Base-by-base conservation (phyloP, 1,284 basidiomycete genomes). In the Ustilago curta region DNA sequence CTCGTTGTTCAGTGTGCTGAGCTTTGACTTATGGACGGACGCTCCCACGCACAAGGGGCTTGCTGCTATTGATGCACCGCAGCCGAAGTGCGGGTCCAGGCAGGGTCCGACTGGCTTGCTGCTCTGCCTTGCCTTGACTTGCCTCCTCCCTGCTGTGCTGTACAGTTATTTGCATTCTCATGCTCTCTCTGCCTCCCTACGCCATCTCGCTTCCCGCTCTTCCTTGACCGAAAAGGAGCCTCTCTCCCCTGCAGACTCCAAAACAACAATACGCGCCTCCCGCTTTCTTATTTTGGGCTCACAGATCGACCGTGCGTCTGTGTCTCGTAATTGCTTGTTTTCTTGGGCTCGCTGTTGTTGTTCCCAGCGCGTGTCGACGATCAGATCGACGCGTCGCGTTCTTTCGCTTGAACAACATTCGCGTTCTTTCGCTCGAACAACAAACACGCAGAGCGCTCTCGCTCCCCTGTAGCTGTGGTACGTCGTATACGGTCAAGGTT, bases 81-180 rank as follows among this genome's bases (percentile, higher is more conserved):
- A 68, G 59, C 59, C 65, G 59, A 68, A 49, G 59, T 61, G 65
- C 31, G 49, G 53, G 43, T 61, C 37, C 18, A 68, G 43, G 66
- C 66, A 69, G 66, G 60, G 66, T 63, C 66, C 52, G 29, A 14
- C 32, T 32, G 9, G 23, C 43, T 19, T 49, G 40, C 42, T 12
- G 21, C 6, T 12, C 21, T 21, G 21, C 29, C 42, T 54, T 53
- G 21, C 6, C 19, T 31, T 29, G 21, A 21, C 42, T 54, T 53
- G 16, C 64, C 49, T 35, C 42, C 35, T 37, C 14, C 35, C 14
- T 37, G n/a, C n/a, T n/a, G n/a, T n/a, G n/a, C n/a, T n/a, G n/a
- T n/a, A 37, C 31, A 32, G 31, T 27, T 27, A 27, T 7, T 7
- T 27, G 27, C 31, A 12, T 31, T 23, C 25, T 7, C 53, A 48